phyloP scores from a whole-genome alignment of 169 alveolate species.

The Eimeria acervulina region DNA sequence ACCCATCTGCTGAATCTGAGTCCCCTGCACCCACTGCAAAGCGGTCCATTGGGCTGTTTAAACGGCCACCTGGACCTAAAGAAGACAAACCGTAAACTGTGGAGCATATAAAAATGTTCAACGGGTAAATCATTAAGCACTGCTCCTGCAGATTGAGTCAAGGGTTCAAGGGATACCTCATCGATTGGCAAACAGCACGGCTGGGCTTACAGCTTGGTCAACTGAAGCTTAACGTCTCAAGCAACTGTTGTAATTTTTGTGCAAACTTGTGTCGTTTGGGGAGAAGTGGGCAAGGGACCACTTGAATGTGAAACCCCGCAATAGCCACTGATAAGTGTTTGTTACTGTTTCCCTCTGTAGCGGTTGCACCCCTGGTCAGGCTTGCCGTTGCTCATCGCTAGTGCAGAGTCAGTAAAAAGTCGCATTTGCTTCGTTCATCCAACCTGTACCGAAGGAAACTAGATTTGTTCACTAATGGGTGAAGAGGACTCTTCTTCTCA shows the following conservation, averaged over 20 bases:
- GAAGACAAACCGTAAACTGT: conserved; percentile 8
- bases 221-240: not conserved
- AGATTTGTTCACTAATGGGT: no score
- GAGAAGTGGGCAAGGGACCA: not conserved
- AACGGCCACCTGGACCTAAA: conserved; percentile 43
- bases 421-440: no score
- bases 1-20: not conserved
- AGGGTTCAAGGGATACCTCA: not conserved
- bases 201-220: not conserved
- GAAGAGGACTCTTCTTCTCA: not conserved
- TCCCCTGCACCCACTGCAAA: not conserved
- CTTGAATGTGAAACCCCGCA: not conserved
- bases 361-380: not conserved
- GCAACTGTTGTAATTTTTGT: not conserved
- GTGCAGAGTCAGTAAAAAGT: no score
- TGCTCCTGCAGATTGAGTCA: not conserved
- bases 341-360: not conserved
- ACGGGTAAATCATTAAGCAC: not conserved
- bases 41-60: conserved; percentile 56
- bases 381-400: no score
- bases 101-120: not conserved
- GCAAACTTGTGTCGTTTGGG: not conserved
- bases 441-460: no score
- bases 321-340: not conserved
- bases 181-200: not conserved